phyloP scores from a whole-genome alignment of 768 basidiomycete genomes.

The Multifurca ochricompacta region DNA sequence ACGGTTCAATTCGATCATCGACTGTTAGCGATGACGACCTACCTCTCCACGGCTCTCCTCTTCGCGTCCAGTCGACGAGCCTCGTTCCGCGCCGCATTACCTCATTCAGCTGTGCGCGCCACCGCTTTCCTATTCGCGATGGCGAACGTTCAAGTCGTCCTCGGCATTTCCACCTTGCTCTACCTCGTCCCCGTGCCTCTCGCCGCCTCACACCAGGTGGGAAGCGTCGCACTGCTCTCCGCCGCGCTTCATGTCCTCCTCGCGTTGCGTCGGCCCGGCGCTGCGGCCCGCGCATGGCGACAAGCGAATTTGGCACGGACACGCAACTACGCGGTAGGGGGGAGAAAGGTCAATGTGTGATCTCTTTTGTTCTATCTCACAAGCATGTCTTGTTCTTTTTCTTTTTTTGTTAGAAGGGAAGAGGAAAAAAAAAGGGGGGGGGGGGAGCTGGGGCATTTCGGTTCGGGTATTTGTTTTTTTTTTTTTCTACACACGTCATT shows the following conservation, averaged over 20 bases:
- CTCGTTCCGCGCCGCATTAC: slow-evolving; percentile 41
- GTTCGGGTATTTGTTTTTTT: too few species aligned
- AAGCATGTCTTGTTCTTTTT: too few species aligned
- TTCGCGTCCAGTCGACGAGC: slow-evolving; percentile 51
- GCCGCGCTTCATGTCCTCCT: slow-evolving; percentile 72
- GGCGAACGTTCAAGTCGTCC: slow-evolving; percentile 74
- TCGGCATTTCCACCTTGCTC: slow-evolving; percentile 74
- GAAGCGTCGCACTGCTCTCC: slow-evolving; percentile 82
- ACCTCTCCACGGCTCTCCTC: slow-evolving; percentile 56
- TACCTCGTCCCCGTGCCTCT: slow-evolving; percentile 91
- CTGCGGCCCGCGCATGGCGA: slow-evolving; percentile 57
- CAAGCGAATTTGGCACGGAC: slow-evolving; percentile 24
- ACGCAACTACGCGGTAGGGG: too few species aligned
- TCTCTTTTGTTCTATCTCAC: background rate
- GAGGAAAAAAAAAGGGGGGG: background rate
- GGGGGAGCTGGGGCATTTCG: too few species aligned
- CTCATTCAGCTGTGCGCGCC: slow-evolving; percentile 50
- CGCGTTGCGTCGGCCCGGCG: slow-evolving; percentile 60
- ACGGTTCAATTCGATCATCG: slow-evolving; percentile 98
- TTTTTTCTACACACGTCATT: background rate
- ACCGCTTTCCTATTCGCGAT: slow-evolving; percentile 60
- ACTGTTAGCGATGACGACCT: slow-evolving; percentile 85
- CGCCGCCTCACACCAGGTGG: slow-evolving; percentile 92
- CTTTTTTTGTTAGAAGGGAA: too few species aligned
- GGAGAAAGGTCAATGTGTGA: background rate